Evolutionary conservation across 2,329 filamentous ascomycete genomes (phyloP).

Genomic region (Trichoderma koningii): DNA sequence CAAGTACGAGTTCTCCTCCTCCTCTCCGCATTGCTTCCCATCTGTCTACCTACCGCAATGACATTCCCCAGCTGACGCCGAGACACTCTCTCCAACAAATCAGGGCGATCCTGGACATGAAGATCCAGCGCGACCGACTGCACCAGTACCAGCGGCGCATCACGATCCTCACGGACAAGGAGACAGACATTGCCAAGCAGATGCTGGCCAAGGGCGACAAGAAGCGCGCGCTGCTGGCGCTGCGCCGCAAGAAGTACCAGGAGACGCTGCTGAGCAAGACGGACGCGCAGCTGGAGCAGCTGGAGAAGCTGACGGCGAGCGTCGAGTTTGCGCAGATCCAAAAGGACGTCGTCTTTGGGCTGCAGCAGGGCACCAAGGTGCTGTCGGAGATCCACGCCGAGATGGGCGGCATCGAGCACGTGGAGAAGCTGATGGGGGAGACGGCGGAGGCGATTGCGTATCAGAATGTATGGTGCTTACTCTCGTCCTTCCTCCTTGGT

Average conservation of each 20-base stretch:
- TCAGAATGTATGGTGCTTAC: slow-evolving; percentile 74
- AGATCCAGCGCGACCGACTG: slow-evolving; percentile 94
- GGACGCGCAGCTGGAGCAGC: slow-evolving; percentile 88
- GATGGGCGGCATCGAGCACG: slow-evolving; percentile 91
- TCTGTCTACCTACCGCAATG: no score
- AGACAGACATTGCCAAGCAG: slow-evolving; percentile 82
- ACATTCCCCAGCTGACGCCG: background rate
- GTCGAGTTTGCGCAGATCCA: slow-evolving; percentile 97
- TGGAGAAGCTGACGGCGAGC: slow-evolving; percentile 83
- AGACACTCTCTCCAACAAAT: background rate
- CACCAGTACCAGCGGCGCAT: slow-evolving; percentile 95
- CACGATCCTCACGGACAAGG: slow-evolving; percentile 78
- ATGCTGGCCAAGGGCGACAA: slow-evolving; percentile 82
- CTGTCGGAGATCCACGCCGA: slow-evolving; percentile 89
- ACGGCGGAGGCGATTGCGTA: slow-evolving; percentile 88
- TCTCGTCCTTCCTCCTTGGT: background rate
- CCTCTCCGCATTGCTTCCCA: background rate
- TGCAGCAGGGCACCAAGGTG: slow-evolving; percentile 89
- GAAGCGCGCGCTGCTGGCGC: slow-evolving; percentile 77
- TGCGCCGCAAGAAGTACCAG: slow-evolving; percentile 96
- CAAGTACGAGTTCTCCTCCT: slow-evolving; percentile 56
- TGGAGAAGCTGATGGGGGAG: slow-evolving; percentile 94
- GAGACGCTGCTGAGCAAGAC: slow-evolving; percentile 86
- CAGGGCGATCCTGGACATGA: slow-evolving; percentile 96
- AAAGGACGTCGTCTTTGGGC: slow-evolving; percentile 90